phyloP scores from a whole-genome alignment of 805 yeast genomes.

The Wickerhamomyces rabaulensis region DNA sequence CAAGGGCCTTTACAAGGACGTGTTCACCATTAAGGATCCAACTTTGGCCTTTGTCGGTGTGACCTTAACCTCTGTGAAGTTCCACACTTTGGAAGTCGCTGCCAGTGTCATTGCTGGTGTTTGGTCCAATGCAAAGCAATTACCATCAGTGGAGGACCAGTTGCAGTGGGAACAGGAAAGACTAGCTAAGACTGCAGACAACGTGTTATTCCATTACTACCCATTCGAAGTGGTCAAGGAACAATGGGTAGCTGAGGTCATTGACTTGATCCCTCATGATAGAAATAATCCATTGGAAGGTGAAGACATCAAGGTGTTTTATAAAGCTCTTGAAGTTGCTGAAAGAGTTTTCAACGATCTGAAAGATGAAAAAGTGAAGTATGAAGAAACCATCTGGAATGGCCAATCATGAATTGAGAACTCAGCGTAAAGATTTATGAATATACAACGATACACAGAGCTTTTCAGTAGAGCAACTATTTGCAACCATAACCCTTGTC shows the following conservation, averaged over 20 bases:
- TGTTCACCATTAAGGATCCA: constrained; percentile 40
- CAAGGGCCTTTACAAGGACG: constrained; percentile 37
- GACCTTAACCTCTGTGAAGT: constrained; percentile 35
- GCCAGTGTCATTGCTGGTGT: constrained; percentile 51
- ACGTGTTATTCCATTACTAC: constrained; percentile 29
- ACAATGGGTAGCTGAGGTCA: constrained; percentile 24
- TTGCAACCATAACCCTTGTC: no score
- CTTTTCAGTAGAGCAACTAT: no score
- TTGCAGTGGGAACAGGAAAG: constrained; percentile 26
- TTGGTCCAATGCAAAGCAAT: constrained; percentile 38
- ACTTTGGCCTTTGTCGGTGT: constrained; percentile 38
- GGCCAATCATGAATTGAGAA: no score
- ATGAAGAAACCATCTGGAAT: neutral
- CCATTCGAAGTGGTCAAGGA: constrained; percentile 21
- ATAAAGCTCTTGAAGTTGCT: constrained; percentile 4
- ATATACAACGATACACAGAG: neutral
- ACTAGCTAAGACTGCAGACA: constrained; percentile 19
- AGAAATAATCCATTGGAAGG: constrained; percentile 27
- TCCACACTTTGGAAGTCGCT: constrained; percentile 43
- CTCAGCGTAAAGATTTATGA: no score
- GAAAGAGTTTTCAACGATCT: constrained; percentile 9
- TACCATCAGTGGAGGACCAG: constrained; percentile 38
- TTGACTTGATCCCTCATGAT: constrained; percentile 21
- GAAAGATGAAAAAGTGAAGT: constrained; percentile 5
- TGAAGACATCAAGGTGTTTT: constrained; percentile 7